Conservation (phyloP, 2,329 filamentous ascomycete species). For the Chaetomium olivaceum region DNA sequence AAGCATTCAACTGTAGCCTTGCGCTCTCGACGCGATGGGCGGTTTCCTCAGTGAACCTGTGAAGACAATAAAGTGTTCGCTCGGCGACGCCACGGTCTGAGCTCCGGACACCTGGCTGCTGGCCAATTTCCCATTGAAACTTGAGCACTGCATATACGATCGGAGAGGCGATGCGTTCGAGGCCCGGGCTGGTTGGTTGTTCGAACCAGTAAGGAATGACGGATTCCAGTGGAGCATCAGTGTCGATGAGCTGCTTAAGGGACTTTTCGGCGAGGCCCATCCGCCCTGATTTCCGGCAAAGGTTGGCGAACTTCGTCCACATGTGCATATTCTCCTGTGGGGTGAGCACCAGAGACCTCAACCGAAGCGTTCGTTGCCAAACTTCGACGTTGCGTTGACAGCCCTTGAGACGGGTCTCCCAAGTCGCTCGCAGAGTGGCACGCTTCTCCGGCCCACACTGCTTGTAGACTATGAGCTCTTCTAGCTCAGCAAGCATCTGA, state of each 20-base stretch:
- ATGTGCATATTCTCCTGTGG: constrained; percentile 95
- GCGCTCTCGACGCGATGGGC: constrained; percentile 56
- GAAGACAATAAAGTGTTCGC: constrained; percentile 59
- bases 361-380: constrained; percentile 97
- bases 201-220: constrained; percentile 62
- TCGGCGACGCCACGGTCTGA: constrained; percentile 48
- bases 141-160: constrained; percentile 97
- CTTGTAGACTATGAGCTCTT: constrained; percentile 98
- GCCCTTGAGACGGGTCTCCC: constrained; percentile 92
- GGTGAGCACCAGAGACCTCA: constrained; percentile 86
- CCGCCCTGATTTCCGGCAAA: constrained; percentile 93
- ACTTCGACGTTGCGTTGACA: constrained; percentile 97
- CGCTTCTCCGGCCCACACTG: constrained; percentile 88
- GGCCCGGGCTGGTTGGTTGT: constrained; percentile 37
- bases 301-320: constrained; percentile 99
- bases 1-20: constrained; percentile 48
- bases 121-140: constrained; percentile 88
- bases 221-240: constrained; percentile 61
- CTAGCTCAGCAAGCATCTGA: constrained; percentile 97
- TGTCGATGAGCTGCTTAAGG: constrained; percentile 82
- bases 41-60: constrained; percentile 61
- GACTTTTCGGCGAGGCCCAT: constrained; percentile 96
- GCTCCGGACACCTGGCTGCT: constrained; percentile 51
- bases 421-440: constrained; percentile 86
- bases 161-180: constrained; percentile 63